Evolutionary conservation across 2,329 filamentous ascomycete genomes (phyloP).

Genomic region (Zasmidium angulare): DNA sequence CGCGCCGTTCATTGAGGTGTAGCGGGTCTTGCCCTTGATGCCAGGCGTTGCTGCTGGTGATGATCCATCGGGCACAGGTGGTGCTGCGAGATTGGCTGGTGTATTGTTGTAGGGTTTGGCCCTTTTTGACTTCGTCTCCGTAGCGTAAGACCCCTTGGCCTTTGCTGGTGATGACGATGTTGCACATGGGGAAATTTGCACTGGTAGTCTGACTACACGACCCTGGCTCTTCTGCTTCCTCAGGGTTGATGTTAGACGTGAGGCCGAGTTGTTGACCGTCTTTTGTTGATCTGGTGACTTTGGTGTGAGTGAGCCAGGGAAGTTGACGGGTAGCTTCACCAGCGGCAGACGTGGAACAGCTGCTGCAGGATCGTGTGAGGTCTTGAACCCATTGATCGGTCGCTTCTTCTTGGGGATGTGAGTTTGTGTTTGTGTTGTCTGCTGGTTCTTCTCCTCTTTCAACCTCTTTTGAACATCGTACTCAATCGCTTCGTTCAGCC

Average conservation of each 20-base stretch:
- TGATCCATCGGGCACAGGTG: neutral
- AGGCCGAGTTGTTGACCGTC: neutral
- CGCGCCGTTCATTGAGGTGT: neutral
- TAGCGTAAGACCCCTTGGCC: neutral
- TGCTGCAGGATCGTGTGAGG: slow-evolving; percentile 2
- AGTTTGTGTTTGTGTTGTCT: neutral
- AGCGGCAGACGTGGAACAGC: neutral
- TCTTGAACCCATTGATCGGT: slow-evolving; percentile 18
- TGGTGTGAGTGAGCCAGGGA: neutral
- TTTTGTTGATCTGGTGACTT: neutral
- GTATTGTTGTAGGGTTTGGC: neutral
- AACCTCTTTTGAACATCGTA: neutral
- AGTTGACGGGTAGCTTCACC: neutral
- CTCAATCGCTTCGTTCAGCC: slow-evolving; percentile 15
- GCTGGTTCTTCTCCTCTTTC: neutral
- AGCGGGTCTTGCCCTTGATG: neutral
- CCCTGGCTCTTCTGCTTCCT: neutral
- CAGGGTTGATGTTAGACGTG: neutral
- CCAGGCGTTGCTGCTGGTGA: neutral
- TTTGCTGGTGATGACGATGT: neutral
- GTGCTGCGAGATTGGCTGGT: neutral
- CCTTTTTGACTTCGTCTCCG: neutral
- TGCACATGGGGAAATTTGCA: neutral
- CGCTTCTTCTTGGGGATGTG: slow-evolving; percentile 15
- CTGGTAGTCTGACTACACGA: slow-evolving; percentile 4